phyloP scores from a whole-genome alignment of 1,284 basidiomycete genomes.

The Cutaneotrichosporon arboriforme region DNA sequence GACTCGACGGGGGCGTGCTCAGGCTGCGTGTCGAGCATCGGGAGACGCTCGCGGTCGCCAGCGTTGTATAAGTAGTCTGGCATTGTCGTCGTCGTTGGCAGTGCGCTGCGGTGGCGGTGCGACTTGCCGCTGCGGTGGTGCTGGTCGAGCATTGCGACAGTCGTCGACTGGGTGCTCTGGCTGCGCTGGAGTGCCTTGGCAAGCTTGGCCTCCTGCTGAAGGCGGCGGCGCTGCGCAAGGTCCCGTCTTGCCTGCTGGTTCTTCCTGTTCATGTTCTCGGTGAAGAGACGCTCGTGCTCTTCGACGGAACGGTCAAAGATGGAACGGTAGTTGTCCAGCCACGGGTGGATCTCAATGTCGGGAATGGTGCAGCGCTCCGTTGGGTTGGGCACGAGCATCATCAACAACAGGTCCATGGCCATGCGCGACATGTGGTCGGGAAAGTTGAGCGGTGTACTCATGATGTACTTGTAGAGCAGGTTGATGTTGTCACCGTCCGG shows the following conservation, averaged over 20 bases:
- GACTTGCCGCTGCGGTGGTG: slow-evolving; percentile 25
- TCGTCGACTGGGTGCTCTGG: slow-evolving; percentile 34
- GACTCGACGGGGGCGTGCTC: not conserved
- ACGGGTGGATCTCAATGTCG: slow-evolving; percentile 73
- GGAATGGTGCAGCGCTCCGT: slow-evolving; percentile 65
- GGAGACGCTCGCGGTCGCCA: slow-evolving; percentile 14
- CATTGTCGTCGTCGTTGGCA: slow-evolving; percentile 46
- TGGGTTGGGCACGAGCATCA: slow-evolving; percentile 85
- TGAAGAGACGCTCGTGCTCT: slow-evolving; percentile 71
- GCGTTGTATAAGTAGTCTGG: slow-evolving; percentile 38
- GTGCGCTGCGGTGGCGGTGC: slow-evolving; percentile 45
- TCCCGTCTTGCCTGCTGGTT: slow-evolving; percentile 67
- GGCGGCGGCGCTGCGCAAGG: slow-evolving; percentile 38
- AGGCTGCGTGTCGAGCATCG: not conserved
- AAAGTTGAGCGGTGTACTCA: slow-evolving; percentile 90
- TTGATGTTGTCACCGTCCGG: slow-evolving; percentile 99
- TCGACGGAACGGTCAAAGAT: slow-evolving; percentile 67
- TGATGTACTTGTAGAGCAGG: slow-evolving; percentile 98
- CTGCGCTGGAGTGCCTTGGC: slow-evolving; percentile 33
- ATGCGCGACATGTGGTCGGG: slow-evolving; percentile 82
- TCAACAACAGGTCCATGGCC: slow-evolving; percentile 65
- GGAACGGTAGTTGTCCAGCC: slow-evolving; percentile 65
- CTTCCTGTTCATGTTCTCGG: slow-evolving; percentile 79
- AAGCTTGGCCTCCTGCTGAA: slow-evolving; percentile 38
- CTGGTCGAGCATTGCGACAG: slow-evolving; percentile 24